Evolutionary conservation across 2,329 filamentous ascomycete species (phyloP).

Genomic region (Verticillium klebahnii): DNA sequence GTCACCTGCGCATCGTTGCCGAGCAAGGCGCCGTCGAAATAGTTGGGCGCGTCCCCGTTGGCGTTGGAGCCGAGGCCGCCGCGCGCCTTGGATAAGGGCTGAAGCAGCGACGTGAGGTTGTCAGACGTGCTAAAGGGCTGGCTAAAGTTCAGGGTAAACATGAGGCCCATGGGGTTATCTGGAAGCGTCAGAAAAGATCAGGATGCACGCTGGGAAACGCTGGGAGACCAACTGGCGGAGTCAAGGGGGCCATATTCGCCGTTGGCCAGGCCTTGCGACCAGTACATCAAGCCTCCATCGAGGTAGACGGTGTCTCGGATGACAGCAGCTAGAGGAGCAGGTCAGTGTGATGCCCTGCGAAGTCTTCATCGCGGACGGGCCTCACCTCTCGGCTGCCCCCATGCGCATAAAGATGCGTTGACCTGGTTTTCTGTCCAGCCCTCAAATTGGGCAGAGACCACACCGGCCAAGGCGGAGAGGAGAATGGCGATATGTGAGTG

Average conservation of each 20-base stretch:
- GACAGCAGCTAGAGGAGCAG: conserved; percentile 40
- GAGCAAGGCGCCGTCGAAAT: conserved; percentile 59
- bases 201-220: background rate
- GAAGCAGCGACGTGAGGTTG: conserved; percentile 51
- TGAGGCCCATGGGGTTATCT: conserved; percentile 48
- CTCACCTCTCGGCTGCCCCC: conserved; percentile 43
- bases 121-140: conserved; percentile 45
- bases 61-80: conserved; percentile 39
- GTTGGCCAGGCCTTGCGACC: conserved; percentile 44
- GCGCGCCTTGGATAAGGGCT: conserved; percentile 39
- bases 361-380: background rate
- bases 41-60: conserved; percentile 52
- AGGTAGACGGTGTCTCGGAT: conserved; percentile 60
- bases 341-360: conserved; percentile 13
- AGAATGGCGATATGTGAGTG: background rate
- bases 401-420: conserved; percentile 56
- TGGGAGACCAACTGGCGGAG: conserved; percentile 35
- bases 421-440: conserved; percentile 48
- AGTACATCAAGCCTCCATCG: conserved; percentile 56
- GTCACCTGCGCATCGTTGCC: conserved; percentile 60
- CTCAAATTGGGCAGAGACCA: conserved; percentile 35
- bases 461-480: conserved; percentile 19
- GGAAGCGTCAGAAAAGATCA: conserved; percentile 6
- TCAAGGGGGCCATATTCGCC: conserved; percentile 25
- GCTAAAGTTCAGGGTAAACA: conserved; percentile 57